Conservation (phyloP, 192 early-diverging fungal genomes). For the Pilobolus umbonatus region DNA sequence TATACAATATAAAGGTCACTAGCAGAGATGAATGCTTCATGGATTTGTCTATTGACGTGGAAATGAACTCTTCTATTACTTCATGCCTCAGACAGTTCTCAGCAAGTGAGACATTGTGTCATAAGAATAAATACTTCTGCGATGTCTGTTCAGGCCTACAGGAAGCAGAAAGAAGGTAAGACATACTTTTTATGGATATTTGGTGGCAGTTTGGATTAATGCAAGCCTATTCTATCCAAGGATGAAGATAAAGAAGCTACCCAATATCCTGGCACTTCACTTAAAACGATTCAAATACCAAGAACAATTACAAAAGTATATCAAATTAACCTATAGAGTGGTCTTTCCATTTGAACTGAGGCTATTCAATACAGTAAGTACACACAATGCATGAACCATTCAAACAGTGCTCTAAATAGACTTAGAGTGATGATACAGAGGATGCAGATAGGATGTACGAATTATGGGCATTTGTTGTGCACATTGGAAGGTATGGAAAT, state of each 20-base stretch:
- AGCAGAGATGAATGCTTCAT: conserved; percentile 92
- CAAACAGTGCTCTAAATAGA: neutral
- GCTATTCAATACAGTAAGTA: conserved; percentile 83
- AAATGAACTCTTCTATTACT: conserved; percentile 92
- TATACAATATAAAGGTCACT: conserved; percentile 52
- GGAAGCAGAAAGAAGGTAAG: conserved; percentile 87
- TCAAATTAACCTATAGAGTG: conserved; percentile 93
- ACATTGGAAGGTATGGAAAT: conserved; percentile 73
- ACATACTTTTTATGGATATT: neutral
- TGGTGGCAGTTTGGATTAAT: neutral
- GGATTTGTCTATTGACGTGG: conserved; percentile 95
- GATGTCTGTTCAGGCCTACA: conserved; percentile 91
- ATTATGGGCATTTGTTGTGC: conserved; percentile 87
- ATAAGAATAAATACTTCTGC: conserved; percentile 98
- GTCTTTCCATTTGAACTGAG: conserved; percentile 91
- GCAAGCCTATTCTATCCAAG: conserved; percentile 32
- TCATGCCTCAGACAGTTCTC: conserved; percentile 94
- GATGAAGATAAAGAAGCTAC: conserved; percentile 93
- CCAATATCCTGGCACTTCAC: conserved; percentile 93
- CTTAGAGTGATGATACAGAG: conserved; percentile 73
- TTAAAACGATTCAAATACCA: conserved; percentile 98
- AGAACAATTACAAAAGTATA: conserved; percentile 82
- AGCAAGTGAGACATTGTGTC: conserved; percentile 89
- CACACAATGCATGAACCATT: neutral
- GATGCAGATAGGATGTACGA: conserved; percentile 84